Base-by-base conservation (phyloP, 2,329 filamentous ascomycete species). In the Neonectria sp. region DNA sequence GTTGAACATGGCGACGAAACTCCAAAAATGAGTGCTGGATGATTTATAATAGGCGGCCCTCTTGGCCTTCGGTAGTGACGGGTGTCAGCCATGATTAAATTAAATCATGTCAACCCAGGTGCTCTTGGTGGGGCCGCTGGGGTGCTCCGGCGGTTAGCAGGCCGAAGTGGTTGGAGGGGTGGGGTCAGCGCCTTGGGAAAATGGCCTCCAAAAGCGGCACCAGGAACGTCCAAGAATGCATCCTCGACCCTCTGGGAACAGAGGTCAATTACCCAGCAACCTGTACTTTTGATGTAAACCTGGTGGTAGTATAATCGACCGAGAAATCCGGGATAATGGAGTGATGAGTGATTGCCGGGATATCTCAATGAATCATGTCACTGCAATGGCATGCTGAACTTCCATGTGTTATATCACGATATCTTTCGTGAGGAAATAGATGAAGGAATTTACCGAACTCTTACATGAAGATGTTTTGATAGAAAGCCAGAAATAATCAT, bases 151-250 rank as follows among this genome's bases (percentile, higher is more conserved):
- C 43, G 9, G 17, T 45, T 45, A 45, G 43, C 2, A 24, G 17
- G 43, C n/a, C 2, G 3, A 21, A 45, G 8, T 11, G 43, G 43
- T 17, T n/a, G n/a, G 17, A 21, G n/a, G n/a, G 15, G n/a, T 45
- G 8, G n/a, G n/a, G n/a, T 24, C 8, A 40, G n/a, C 4, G 17
- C 43, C 43, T 45, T 24, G 8, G 17, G 17, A 45, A 45, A 45
- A 45, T 24, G n/a, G 43, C 43, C 17, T 45, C 43, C n/a, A 45
- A 45, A 45, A 45, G 43, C n/a, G 43, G n/a, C 43, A 45, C 43
- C 8, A n/a, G 24, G 17, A 24, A 21, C 43, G 9, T 45, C 43
- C 8, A 21, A n/a, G 17, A 45, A 45, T 24, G n/a, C n/a, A 24
- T 45, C n/a, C 43, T 24, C 8, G n/a, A 45, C 43, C 43, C n/a